Conservation (phyloP, 2,329 filamentous ascomycete species). For the Cladosporium sp. region DNA sequence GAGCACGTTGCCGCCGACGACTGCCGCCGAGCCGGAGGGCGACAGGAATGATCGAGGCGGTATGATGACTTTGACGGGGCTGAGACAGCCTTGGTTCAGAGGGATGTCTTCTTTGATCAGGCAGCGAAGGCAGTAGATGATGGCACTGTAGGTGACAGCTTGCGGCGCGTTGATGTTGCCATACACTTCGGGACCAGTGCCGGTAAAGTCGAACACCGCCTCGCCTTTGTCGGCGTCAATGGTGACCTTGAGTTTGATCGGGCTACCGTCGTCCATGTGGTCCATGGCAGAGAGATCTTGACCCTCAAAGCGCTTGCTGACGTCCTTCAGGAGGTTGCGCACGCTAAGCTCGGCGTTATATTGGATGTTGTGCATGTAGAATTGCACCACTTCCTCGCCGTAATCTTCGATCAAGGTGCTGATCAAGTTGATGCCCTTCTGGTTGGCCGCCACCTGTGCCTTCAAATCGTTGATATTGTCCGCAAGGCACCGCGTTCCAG, state of each 20-base stretch:
- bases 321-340: conserved; percentile 64
- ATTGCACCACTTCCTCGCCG: conserved; percentile 69
- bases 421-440: conserved; percentile 78
- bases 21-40: conserved; percentile 70
- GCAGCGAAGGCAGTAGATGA: conserved; percentile 79
- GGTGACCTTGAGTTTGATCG: conserved; percentile 68
- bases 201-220: conserved; percentile 72
- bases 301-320: conserved; percentile 64
- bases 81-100: conserved; percentile 78
- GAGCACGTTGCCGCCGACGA: conserved; percentile 78
- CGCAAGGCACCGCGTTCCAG: conserved; percentile 69
- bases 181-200: conserved; percentile 65
- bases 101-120: conserved; percentile 77
- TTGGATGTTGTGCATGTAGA: conserved; percentile 81
- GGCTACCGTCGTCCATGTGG: conserved; percentile 82
- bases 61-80: conserved; percentile 69
- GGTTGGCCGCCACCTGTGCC: conserved; percentile 81
- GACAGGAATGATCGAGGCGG: conserved; percentile 68
- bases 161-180: conserved; percentile 75
- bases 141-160: conserved; percentile 76
- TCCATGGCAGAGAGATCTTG: conserved; percentile 69
- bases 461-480: conserved; percentile 86
- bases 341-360: conserved; percentile 74
- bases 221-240: conserved; percentile 71
- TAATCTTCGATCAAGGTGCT: conserved; percentile 71